Percentiles rank a stretch among this genome's conserved stretches.
Conservation (phyloP, 1,284 basidiomycete genomes). For the Violaceomyces palustris region DNA sequence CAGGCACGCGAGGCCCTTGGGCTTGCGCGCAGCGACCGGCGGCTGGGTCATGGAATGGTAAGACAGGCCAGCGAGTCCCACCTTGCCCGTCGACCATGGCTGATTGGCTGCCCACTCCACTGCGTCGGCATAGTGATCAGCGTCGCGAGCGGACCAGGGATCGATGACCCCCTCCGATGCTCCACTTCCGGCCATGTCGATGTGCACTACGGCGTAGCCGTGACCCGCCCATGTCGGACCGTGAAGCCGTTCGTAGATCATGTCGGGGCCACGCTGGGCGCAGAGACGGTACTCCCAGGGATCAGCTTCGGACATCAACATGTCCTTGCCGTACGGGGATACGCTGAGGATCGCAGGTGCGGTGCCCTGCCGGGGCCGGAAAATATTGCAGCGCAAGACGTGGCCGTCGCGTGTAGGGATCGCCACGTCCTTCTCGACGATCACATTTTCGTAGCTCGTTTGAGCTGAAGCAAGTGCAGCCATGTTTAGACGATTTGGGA, state of each 20-base stretch:
- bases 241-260: too few relatives aligned
- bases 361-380: constrained; percentile 29
- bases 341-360: constrained; percentile 47
- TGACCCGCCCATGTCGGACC: constrained; percentile 50
- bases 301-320: constrained; percentile 46
- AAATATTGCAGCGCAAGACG: constrained; percentile 47
- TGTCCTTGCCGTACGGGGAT: constrained; percentile 52
- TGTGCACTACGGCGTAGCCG: constrained; percentile 51
- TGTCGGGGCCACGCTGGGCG: constrained; percentile 52
- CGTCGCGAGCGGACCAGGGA: constrained; percentile 47
- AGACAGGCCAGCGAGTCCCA: constrained; percentile 51
- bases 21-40: constrained; percentile 50
- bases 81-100: constrained; percentile 49
- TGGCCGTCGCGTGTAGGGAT: constrained; percentile 39
- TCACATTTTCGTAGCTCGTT: too few relatives aligned
- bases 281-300: constrained; percentile 31
- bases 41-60: constrained; percentile 52
- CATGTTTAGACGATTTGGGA: too few relatives aligned
- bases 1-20: constrained; percentile 52
- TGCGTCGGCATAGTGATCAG: constrained; percentile 45
- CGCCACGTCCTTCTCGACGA: too few relatives aligned
- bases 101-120: constrained; percentile 53
- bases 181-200: constrained; percentile 51
- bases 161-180: constrained; percentile 47
- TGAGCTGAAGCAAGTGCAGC: too few relatives aligned